Evolutionary conservation across 2,329 filamentous ascomycete genomes (phyloP).

Genomic region (Colletotrichum sp.): DNA sequence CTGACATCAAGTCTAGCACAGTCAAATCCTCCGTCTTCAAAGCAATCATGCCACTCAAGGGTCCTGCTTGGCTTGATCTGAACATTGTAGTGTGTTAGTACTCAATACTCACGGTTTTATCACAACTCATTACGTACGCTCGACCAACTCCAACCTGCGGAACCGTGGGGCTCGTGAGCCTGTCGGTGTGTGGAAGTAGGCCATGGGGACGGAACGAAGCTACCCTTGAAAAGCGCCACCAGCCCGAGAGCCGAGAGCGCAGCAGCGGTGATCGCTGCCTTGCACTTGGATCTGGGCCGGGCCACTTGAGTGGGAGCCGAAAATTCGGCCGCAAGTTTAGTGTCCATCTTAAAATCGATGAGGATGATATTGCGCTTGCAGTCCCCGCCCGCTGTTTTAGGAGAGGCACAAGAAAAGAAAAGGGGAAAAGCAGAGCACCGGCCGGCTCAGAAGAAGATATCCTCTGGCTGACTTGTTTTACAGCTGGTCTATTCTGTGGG

Average conservation of each 20-base stretch:
- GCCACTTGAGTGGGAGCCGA: background rate
- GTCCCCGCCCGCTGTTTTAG: background rate
- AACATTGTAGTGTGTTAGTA: conserved; percentile 21
- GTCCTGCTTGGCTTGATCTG: conserved; percentile 39
- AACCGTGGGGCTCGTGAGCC: background rate
- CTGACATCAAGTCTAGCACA: conserved; percentile 39
- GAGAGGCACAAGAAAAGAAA: background rate
- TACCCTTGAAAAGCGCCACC: conserved; percentile 4
- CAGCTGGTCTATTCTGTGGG: background rate
- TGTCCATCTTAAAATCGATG: background rate
- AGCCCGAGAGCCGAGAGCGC: background rate
- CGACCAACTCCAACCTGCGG: conserved; percentile 9
- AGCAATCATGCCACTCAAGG: conserved; percentile 37
- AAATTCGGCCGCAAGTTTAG: background rate
- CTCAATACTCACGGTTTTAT: background rate
- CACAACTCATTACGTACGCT: background rate
- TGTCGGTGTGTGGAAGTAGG: background rate
- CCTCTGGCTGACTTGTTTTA: background rate
- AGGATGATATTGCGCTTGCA: background rate
- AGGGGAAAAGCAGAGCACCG: background rate
- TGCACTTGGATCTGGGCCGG: background rate
- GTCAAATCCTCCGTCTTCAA: conserved; percentile 30
- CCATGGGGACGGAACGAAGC: background rate
- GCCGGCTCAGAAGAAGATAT: background rate
- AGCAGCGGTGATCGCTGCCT: background rate